phyloP scores from a whole-genome alignment of 1,284 basidiomycete species.

The Rhodotorula glutinis region DNA sequence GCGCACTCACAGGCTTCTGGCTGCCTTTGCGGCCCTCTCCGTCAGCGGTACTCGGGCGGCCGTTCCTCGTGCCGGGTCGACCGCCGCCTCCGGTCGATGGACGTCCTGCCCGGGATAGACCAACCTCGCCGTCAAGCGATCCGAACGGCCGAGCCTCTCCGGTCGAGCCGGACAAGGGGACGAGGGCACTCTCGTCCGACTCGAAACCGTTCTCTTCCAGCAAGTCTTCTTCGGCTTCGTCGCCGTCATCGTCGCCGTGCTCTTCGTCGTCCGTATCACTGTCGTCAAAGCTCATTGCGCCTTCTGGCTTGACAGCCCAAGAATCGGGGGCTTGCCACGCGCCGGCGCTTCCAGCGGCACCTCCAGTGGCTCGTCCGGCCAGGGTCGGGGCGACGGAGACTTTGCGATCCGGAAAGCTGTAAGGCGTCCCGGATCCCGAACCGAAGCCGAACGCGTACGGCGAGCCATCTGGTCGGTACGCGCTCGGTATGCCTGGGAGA shows the following conservation, averaged over 20 bases:
- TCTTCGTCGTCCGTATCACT: slow-evolving; percentile 47
- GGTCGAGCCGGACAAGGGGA: slow-evolving; percentile 4
- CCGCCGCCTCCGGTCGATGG: slow-evolving; percentile 30
- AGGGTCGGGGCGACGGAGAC: not conserved
- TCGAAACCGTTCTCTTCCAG: slow-evolving; percentile 46
- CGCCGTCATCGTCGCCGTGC: slow-evolving; percentile 44
- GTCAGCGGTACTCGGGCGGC: slow-evolving; percentile 39
- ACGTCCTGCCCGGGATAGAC: slow-evolving; percentile 4
- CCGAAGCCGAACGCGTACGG: not conserved
- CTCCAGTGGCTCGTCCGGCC: slow-evolving; percentile 1
- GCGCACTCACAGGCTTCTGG: slow-evolving; percentile 37
- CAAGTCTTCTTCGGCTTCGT: slow-evolving; percentile 46
- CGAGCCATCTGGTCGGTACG: not conserved
- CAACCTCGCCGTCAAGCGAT: not conserved
- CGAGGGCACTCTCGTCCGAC: slow-evolving; percentile 29
- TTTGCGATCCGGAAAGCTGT: slow-evolving; percentile 1
- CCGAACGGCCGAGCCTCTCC: slow-evolving; percentile 27
- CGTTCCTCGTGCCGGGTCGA: slow-evolving; percentile 24
- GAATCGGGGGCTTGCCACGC: slow-evolving; percentile 56
- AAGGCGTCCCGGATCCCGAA: not conserved
- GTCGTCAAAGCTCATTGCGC: slow-evolving; percentile 42
- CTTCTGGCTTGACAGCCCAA: slow-evolving; percentile 56
- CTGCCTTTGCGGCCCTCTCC: slow-evolving; percentile 25
- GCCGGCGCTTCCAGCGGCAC: slow-evolving; percentile 6
- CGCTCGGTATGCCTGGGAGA: not conserved